Percentiles rank a stretch among this genome's conserved stretches.
Conservation (phyloP, 2,329 filamentous ascomycete species). For the Stachybotrys elegans region DNA sequence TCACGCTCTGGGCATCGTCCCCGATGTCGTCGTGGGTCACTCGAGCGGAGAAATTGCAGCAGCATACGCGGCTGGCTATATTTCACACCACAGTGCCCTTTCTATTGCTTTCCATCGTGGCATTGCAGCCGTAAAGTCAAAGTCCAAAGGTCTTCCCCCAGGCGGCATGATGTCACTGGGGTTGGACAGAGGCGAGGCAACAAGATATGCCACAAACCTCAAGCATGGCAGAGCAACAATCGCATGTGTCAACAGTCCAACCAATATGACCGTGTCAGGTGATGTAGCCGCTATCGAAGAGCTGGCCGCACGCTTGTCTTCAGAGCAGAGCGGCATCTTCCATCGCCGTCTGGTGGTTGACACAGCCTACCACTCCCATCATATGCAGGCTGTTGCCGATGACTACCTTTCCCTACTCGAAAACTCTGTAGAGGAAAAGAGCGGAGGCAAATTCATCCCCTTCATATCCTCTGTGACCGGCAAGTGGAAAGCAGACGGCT, state of each 20-base stretch:
- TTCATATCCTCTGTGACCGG: background rate
- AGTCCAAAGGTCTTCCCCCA: background rate
- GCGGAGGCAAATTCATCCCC: background rate
- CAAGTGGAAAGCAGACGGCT: background rate
- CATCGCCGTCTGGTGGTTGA: background rate
- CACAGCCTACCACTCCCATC: background rate
- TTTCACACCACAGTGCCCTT: conserved; percentile 27
- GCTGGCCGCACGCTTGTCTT: conserved; percentile 2
- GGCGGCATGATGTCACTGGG: conserved; percentile 28
- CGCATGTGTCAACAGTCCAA: conserved; percentile 24
- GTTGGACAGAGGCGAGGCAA: conserved; percentile 20
- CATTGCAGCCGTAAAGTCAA: conserved; percentile 5
- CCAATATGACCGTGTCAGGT: conserved; percentile 22
- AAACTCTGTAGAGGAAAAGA: background rate
- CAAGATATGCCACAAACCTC: conserved; percentile 13
- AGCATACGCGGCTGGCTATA: conserved; percentile 28
- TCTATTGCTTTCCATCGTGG: conserved; percentile 32
- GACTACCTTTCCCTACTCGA: background rate
- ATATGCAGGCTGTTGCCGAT: background rate
- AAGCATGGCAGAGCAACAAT: conserved; percentile 11
- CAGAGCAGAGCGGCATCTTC: background rate
- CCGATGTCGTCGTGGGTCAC: conserved; percentile 29
- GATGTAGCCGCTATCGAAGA: conserved; percentile 15
- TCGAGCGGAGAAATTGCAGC: conserved; percentile 35
- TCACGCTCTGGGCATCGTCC: conserved; percentile 19